Evolutionary conservation across 1,139 yeast genomes (phyloP).

Genomic region (Saccharomyces pastorianus): DNA sequence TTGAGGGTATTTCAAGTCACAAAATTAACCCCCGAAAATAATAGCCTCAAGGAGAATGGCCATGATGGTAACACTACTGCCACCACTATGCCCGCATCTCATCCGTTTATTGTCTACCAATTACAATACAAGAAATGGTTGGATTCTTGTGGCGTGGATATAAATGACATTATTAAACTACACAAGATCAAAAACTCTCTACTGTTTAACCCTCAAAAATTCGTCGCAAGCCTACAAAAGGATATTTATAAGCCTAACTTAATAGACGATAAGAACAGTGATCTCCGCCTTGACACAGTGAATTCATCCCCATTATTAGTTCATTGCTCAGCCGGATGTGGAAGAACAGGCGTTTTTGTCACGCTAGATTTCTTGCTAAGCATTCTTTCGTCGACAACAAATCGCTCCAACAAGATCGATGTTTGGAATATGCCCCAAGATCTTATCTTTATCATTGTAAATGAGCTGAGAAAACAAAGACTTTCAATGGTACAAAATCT

Average conservation of each 20-base stretch:
- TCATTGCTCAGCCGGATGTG: constrained; percentile 91
- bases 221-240: constrained; percentile 13
- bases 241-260: constrained; percentile 2
- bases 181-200: constrained; percentile 43
- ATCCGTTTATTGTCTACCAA: constrained; percentile 42
- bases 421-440: constrained; percentile 34
- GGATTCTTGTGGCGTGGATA: constrained; percentile 64
- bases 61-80: constrained; percentile 25
- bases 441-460: constrained; percentile 29
- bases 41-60: background rate
- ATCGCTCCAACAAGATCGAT: constrained; percentile 24
- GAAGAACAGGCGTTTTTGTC: constrained; percentile 82
- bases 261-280: background rate
- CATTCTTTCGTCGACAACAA: constrained; percentile 31
- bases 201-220: constrained; percentile 12
- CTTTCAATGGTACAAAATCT: constrained; percentile 79
- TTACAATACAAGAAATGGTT: constrained; percentile 74
- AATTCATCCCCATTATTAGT: constrained; percentile 44
- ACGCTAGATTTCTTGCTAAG: constrained; percentile 61
- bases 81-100: constrained; percentile 9
- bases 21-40: constrained; percentile 8
- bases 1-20: constrained; percentile 29
- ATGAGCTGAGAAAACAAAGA: constrained; percentile 61
- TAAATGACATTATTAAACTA: constrained; percentile 45
- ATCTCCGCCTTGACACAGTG: background rate